These are phyloP conservation scores for Amaranthus palmeri DNA, from an alignment of 148 eudicot species.

Conservation along the genomic window DNA sequence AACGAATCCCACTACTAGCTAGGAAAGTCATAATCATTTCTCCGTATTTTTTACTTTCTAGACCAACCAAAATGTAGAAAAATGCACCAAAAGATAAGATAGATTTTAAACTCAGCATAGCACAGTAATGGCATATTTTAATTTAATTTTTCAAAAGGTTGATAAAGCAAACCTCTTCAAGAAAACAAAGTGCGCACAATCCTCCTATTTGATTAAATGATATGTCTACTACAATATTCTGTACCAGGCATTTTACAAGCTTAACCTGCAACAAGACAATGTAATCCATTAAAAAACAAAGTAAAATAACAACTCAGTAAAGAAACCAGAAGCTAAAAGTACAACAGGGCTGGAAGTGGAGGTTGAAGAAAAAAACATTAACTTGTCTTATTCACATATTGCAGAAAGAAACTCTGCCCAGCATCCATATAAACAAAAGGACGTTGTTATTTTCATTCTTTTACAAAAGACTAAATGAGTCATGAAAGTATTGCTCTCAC, in stretches of 20 bases:
- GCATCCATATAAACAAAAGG: not conserved
- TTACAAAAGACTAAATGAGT: not conserved
- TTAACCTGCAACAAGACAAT: conserved; percentile 72
- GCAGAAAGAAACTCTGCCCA: not conserved
- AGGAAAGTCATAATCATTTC: not conserved
- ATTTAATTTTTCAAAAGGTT: not conserved
- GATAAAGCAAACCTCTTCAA: conserved; percentile 65
- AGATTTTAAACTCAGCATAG: not conserved
- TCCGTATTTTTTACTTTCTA: not conserved
- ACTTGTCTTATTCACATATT: not conserved
- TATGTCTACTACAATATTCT: conserved; percentile 92
- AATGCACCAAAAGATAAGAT: not conserved
- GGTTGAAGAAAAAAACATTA: not conserved
- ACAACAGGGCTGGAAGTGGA: not conserved
- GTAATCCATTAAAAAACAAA: conserved; percentile 12
- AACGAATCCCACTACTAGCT: not conserved
- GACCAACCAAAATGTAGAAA: not conserved
- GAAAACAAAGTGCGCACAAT: conserved; percentile 83
- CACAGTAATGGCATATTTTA: not conserved
- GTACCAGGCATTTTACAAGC: conserved; percentile 89
- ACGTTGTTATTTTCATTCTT: too few species aligned
- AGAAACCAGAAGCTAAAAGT: not conserved
- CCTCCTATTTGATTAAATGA: conserved; percentile 95
- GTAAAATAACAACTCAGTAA: not conserved
- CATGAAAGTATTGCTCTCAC: not conserved